Evolutionary conservation across 2,329 filamentous ascomycete species (phyloP).

Genomic region (Penicillium thymicola): DNA sequence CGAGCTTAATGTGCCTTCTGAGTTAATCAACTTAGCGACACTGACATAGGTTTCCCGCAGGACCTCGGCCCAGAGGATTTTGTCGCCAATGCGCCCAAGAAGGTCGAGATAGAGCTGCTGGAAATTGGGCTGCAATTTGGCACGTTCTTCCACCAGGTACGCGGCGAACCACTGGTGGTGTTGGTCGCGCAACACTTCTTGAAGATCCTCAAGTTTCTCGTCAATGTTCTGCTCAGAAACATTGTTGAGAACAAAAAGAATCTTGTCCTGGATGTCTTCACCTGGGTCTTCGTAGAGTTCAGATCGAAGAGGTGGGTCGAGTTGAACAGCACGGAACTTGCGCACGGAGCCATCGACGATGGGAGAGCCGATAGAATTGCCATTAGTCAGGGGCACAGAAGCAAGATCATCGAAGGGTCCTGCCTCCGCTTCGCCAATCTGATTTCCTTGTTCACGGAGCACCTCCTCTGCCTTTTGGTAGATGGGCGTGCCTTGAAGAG

Average conservation of each 20-base stretch:
- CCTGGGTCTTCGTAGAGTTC: slow-evolving; percentile 75
- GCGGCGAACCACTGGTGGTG: slow-evolving; percentile 96
- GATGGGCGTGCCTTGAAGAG: slow-evolving; percentile 78
- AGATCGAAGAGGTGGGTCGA: slow-evolving; percentile 64
- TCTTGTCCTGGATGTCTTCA: slow-evolving; percentile 83
- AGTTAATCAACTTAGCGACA: slow-evolving; percentile 81
- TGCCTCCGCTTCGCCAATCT: slow-evolving; percentile 54
- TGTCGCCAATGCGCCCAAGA: slow-evolving; percentile 76
- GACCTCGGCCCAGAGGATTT: slow-evolving; percentile 79
- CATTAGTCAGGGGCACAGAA: slow-evolving; percentile 60
- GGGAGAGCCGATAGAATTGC: slow-evolving; percentile 62
- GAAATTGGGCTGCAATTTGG: slow-evolving; percentile 96
- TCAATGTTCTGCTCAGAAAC: slow-evolving; percentile 86
- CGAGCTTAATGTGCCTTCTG: slow-evolving; percentile 79
- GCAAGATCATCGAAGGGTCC: slow-evolving; percentile 37
- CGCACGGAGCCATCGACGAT: slow-evolving; percentile 60
- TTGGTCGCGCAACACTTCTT: slow-evolving; percentile 70
- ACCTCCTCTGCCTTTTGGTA: slow-evolving; percentile 80
- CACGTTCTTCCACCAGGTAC: slow-evolving; percentile 91
- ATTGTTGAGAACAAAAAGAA: slow-evolving; percentile 95
- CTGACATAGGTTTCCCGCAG: slow-evolving; percentile 88
- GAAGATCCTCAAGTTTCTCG: slow-evolving; percentile 77
- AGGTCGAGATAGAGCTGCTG: slow-evolving; percentile 90
- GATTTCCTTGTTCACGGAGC: slow-evolving; percentile 62
- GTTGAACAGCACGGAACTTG: slow-evolving; percentile 74